Percentiles rank a stretch among this genome's conserved stretches.
These are phyloP conservation scores for Alternaria metachromatica DNA, from an alignment of 2,329 filamentous ascomycete genomes.

Conservation along the genomic window DNA sequence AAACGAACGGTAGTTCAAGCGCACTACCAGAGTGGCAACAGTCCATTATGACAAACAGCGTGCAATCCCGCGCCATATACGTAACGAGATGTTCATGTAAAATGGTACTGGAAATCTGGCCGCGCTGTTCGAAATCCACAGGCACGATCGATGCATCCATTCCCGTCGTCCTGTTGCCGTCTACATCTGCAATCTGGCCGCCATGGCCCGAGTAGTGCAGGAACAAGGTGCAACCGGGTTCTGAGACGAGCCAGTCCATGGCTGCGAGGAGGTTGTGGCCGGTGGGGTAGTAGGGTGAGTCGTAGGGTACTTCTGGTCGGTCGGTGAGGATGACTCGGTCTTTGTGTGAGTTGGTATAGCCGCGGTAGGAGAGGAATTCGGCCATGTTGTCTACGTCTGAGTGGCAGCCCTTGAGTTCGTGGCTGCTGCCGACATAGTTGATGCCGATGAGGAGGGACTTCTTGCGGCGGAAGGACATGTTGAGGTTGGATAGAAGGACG, in stretches of 20 bases:
- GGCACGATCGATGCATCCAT: constrained; percentile 62
- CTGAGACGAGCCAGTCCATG: constrained; percentile 64
- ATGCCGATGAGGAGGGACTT: constrained; percentile 63
- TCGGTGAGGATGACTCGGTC: constrained; percentile 57
- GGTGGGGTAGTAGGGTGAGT: constrained; percentile 47
- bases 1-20: constrained; percentile 65
- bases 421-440: constrained; percentile 56
- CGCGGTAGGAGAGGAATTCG: constrained; percentile 54
- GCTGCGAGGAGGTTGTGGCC: constrained; percentile 59
- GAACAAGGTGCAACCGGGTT: constrained; percentile 61
- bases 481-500: not conserved
- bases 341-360: constrained; percentile 51
- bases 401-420: constrained; percentile 57
- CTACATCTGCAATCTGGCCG: constrained; percentile 58
- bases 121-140: constrained; percentile 59
- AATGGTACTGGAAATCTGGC: constrained; percentile 61
- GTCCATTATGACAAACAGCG: constrained; percentile 65
- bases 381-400: constrained; percentile 58
- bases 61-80: constrained; percentile 57
- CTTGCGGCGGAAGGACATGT: constrained; percentile 36
- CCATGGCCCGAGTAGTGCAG: constrained; percentile 67
- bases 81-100: constrained; percentile 62
- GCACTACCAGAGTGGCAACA: constrained; percentile 68
- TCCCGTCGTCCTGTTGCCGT: constrained; percentile 47
- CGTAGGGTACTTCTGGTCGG: constrained; percentile 34